These are phyloP conservation scores for Leptographium wingfieldii DNA, from an alignment of 2,329 filamentous ascomycete genomes.

Conservation along the genomic window DNA sequence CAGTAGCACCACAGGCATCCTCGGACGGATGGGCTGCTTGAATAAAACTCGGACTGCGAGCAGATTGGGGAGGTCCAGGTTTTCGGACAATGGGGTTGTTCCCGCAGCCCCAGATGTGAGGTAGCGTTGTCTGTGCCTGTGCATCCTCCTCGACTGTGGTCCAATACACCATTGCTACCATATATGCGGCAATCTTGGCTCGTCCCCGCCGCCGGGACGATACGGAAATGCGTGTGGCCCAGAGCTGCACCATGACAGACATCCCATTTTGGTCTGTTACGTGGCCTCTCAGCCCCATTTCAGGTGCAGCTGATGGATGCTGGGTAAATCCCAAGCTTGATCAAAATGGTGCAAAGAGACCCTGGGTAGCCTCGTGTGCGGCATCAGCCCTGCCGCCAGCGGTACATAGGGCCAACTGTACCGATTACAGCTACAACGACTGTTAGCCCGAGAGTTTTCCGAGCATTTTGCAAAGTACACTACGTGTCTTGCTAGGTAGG, in stretches of 20 bases:
- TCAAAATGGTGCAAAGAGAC: background rate
- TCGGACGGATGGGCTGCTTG: too few species aligned
- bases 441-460: background rate
- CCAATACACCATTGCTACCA: background rate
- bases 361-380: background rate
- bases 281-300: background rate
- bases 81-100: too few species aligned
- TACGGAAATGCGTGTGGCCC: too few species aligned
- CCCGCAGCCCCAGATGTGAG: too few species aligned
- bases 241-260: background rate
- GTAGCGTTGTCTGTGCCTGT: too few species aligned
- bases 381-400: background rate
- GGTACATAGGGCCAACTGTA: background rate
- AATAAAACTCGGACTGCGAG: too few species aligned
- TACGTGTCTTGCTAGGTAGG: too few species aligned
- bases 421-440: background rate
- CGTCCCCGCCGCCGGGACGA: background rate
- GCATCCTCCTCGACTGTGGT: too few species aligned
- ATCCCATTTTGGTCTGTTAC: background rate
- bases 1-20: background rate
- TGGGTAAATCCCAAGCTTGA: background rate
- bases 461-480: background rate
- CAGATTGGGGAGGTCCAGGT: too few species aligned
- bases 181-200: background rate
- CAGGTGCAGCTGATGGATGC: background rate